These are phyloP conservation scores for Eimeria sp. DNA, from an alignment of 169 alveolate genomes.

Conservation along the genomic window DNA sequence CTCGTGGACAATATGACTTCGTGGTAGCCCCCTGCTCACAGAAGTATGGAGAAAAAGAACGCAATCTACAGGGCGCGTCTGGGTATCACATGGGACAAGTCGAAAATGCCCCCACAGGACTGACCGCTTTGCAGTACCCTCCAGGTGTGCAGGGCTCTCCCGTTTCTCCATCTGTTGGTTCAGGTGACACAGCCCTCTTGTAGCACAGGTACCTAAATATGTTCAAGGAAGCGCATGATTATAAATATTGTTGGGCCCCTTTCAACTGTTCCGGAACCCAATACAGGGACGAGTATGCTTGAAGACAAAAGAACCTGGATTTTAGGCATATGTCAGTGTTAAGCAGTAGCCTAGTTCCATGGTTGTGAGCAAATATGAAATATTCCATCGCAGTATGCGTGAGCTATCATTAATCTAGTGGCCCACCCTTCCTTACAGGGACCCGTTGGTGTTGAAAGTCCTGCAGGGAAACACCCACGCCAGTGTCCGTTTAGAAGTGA, in stretches of 20 bases:
- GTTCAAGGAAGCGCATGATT: not conserved
- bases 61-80: not conserved
- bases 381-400: not conserved
- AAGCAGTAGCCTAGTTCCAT: not conserved
- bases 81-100: not conserved
- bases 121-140: conserved; percentile 70
- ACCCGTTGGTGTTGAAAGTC: conserved; percentile 28
- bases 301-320: not conserved
- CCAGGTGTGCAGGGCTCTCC: conserved; percentile 71
- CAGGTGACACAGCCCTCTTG: conserved; percentile 41
- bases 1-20: conserved; percentile 67
- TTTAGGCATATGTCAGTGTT: not conserved
- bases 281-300: not conserved
- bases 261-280: not conserved
- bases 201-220: conserved; percentile 57
- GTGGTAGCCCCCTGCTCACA: conserved; percentile 67
- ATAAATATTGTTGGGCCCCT: not conserved
- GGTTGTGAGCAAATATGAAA: not conserved
- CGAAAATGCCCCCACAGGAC: not conserved
- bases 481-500: not conserved
- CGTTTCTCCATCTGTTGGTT: conserved; percentile 39
- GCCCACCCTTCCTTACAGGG: conserved; percentile 51
- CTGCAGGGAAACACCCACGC: conserved; percentile 25
- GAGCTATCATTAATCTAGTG: not conserved
- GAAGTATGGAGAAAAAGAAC: not conserved